Base-by-base conservation (phyloP, 2,329 filamentous ascomycete genomes). In the Aspergillus neoniger region DNA sequence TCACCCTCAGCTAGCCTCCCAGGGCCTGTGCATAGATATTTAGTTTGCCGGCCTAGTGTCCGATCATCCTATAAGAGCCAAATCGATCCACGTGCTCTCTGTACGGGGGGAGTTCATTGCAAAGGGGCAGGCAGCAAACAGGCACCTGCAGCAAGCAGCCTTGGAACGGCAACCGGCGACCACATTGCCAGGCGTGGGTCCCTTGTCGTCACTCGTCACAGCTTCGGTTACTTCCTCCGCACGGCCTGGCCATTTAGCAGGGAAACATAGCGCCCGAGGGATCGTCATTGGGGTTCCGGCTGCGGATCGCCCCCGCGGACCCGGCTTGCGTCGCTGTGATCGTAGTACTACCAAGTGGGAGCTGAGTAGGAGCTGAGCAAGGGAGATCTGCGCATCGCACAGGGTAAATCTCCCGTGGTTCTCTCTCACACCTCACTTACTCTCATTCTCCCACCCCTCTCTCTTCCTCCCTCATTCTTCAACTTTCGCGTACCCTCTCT, bases 341-440 rank as follows among this genome's bases (percentile, higher is more conserved):
- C 4, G 23, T 14, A 32, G 17, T 21, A 21, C 25, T 28, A 28
- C 25, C 1, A 28, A 28, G 25, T 28, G 25, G 25, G 25, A 28
- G 25, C 25, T 28, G 25, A 28, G 25, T 7, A 28, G 25, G 25
- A 28, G 28, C 28, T 19, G 43, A 32, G 53, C 55, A 57, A 44
- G 55, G 48, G 25, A 51, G 47, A 57, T 57, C 43, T 43, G 47
- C 47, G n/a, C 52, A 44, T 43, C 51, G 32, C 32, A 23, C 36
- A 41, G 36, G 38, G n/a, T 30, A 19, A 25, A 17, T 57, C 43
- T 39, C 17, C 30, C 30, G 25, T 21, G 32, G n/a, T 23, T 41
- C 32, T 57, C 32, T 36, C 52, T 21, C 39, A 23, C 19, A 14
- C 14, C 54, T 48, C 32, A 21, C 36, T 56, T 12, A 12, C 55